Evolutionary conservation across 306 rosid genomes (phyloP).

Genomic region (Rosa persica): DNA sequence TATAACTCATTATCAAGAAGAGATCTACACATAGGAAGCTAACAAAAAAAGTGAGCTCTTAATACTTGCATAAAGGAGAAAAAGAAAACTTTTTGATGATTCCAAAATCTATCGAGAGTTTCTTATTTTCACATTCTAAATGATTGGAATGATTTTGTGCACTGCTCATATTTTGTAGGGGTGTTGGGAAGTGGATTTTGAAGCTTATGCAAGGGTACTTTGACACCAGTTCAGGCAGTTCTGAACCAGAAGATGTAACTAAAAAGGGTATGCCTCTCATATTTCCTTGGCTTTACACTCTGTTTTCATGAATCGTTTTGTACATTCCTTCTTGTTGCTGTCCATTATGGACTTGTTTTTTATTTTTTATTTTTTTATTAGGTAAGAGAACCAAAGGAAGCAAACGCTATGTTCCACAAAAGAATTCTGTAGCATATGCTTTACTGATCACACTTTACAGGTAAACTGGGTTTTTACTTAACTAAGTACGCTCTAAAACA

Average conservation of each 20-base stretch:
- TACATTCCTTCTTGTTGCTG: slow-evolving; percentile 10
- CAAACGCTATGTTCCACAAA: slow-evolving; percentile 72
- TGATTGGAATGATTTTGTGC: slow-evolving; percentile 19
- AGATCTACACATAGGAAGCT: not conserved
- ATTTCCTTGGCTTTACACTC: not conserved
- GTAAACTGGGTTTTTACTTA: slow-evolving; percentile 22
- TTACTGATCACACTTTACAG: slow-evolving; percentile 75
- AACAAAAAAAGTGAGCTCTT: not conserved
- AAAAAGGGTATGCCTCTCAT: slow-evolving; percentile 41
- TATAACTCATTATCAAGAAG: not conserved
- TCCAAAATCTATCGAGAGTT: not conserved
- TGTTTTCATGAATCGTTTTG: not conserved
- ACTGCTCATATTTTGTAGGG: slow-evolving; percentile 45
- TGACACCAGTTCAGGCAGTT: slow-evolving; percentile 44
- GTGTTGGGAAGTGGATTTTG: slow-evolving; percentile 95
- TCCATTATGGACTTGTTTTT: slow-evolving; percentile 7
- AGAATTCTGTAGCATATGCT: slow-evolving; percentile 84
- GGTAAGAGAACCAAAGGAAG: slow-evolving; percentile 59
- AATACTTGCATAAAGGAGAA: not conserved
- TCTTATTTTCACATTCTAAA: not conserved
- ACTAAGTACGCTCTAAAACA: not conserved
- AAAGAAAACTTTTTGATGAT: not conserved
- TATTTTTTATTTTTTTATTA: too few relatives aligned
- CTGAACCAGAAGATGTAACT: slow-evolving; percentile 57
- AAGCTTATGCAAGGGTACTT: slow-evolving; percentile 79